These are phyloP conservation scores for Colletotrichum graminicola DNA, from an alignment of 2,329 filamentous ascomycete species.

Conservation along the genomic window DNA sequence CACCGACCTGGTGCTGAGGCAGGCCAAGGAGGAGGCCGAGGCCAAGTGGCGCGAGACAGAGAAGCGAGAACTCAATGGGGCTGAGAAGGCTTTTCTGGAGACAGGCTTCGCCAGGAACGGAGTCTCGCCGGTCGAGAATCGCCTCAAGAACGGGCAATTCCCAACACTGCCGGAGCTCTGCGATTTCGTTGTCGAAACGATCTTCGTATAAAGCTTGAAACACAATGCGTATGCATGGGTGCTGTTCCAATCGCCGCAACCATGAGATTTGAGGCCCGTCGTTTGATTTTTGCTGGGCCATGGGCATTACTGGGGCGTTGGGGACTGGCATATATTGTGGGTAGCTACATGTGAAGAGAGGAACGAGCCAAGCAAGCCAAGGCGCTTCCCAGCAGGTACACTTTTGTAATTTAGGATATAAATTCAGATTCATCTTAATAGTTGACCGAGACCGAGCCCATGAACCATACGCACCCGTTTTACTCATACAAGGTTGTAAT, in stretches of 20 bases:
- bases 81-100: conserved; percentile 69
- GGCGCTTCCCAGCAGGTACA: not conserved
- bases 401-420: conserved; percentile 12
- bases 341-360: not conserved
- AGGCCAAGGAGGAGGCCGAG: conserved; percentile 79
- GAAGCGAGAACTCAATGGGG: conserved; percentile 66
- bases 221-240: not conserved
- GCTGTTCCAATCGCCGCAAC: not conserved
- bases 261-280: not conserved
- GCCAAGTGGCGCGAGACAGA: conserved; percentile 77
- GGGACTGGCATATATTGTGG: not conserved
- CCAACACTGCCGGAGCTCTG: conserved; percentile 59
- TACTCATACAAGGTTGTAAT: conserved; percentile 8
- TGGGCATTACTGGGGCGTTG: conserved; percentile 9
- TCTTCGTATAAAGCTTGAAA: conserved; percentile 52
- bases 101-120: conserved; percentile 58
- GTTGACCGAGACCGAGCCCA: not conserved
- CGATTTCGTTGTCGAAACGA: conserved; percentile 59
- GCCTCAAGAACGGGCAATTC: conserved; percentile 50
- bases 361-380: not conserved
- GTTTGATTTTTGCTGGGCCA: not conserved
- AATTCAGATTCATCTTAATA: conserved; percentile 1
- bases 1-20: conserved; percentile 74
- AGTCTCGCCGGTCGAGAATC: conserved; percentile 49
- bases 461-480: not conserved